These are phyloP conservation scores for Globisporangium spinosum DNA, from an alignment of 352 stramenopile genomes.

Conservation along the genomic window DNA sequence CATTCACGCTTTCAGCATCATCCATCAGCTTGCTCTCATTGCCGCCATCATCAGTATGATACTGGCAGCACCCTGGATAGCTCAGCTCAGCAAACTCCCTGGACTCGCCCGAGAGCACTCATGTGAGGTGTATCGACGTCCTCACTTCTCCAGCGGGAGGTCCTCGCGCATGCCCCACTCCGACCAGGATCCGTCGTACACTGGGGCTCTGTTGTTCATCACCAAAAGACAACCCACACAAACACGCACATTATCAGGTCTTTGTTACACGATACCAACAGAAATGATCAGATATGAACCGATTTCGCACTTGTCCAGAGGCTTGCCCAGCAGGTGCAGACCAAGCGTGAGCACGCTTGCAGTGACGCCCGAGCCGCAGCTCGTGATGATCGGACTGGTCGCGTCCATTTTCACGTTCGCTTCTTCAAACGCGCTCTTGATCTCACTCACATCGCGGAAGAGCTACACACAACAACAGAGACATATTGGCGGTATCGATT, in stretches of 20 bases:
- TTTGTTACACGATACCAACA: conserved; percentile 1
- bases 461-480: conserved; percentile 25
- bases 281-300: not conserved
- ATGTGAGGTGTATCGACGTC: not conserved
- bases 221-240: not conserved
- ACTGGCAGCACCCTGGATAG: not conserved
- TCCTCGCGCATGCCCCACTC: conserved; percentile 76
- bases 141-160: conserved; percentile 43
- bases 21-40: not conserved
- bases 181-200: conserved; percentile 91
- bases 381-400: conserved; percentile 66
- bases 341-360: conserved; percentile 62
- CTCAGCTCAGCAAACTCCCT: not conserved
- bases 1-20: not conserved
- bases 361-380: conserved; percentile 74
- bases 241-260: not conserved
- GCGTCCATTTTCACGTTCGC: conserved; percentile 56
- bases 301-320: conserved; percentile 56
- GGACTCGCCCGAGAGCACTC: not conserved
- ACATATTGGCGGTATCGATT: conserved; percentile 19
- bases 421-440: conserved; percentile 74
- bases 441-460: conserved; percentile 75
- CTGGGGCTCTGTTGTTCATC: conserved; percentile 35
- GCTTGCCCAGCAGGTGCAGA: conserved; percentile 60
- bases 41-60: not conserved